Percentiles rank a stretch among this genome's conserved stretches.
These are phyloP conservation scores for Calocybe indica DNA, from an alignment of 768 basidiomycete genomes.

Conservation along the genomic window DNA sequence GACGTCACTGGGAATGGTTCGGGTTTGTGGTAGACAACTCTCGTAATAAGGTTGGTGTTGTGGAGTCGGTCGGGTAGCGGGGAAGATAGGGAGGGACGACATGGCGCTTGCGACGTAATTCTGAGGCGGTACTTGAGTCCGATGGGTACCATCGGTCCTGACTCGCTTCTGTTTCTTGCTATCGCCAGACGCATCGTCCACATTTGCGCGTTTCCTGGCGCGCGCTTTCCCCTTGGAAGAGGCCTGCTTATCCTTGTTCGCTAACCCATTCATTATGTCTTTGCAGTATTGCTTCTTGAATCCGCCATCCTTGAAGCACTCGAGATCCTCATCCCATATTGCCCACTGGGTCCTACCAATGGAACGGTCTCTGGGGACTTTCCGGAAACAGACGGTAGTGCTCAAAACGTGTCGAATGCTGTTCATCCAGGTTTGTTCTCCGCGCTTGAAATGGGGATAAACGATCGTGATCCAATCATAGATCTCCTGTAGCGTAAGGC, in stretches of 20 bases:
- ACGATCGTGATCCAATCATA: constrained; percentile 94
- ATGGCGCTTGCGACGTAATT: constrained; percentile 19
- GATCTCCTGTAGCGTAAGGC: constrained; percentile 90
- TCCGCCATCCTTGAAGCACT: constrained; percentile 80
- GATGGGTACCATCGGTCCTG: constrained; percentile 31
- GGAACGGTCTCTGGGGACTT: constrained; percentile 69
- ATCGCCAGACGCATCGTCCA: constrained; percentile 30
- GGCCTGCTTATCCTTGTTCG: constrained; percentile 26
- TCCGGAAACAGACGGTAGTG: constrained; percentile 87
- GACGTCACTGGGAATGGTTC: constrained; percentile 49
- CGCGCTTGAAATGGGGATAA: constrained; percentile 89
- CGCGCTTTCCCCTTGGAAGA: constrained; percentile 25
- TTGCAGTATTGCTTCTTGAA: constrained; percentile 63
- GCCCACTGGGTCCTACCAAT: constrained; percentile 86
- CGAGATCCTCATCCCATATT: constrained; percentile 75
- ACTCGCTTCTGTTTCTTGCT: constrained; percentile 41
- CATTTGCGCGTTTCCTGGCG: constrained; percentile 28
- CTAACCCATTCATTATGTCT: constrained; percentile 33
- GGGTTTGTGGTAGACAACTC: constrained; percentile 40
- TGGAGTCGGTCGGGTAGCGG: constrained; percentile 44
- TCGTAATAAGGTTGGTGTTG: constrained; percentile 77
- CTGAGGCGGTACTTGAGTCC: constrained; percentile 14
- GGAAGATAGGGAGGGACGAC: constrained; percentile 38
- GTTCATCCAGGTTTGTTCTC: constrained; percentile 96
- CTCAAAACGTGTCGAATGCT: constrained; percentile 96